Percentiles rank a stretch among this genome's conserved stretches.
These are phyloP conservation scores for Alloascoidea hylecoeti DNA, from an alignment of 805 yeast species.

Conservation along the genomic window DNA sequence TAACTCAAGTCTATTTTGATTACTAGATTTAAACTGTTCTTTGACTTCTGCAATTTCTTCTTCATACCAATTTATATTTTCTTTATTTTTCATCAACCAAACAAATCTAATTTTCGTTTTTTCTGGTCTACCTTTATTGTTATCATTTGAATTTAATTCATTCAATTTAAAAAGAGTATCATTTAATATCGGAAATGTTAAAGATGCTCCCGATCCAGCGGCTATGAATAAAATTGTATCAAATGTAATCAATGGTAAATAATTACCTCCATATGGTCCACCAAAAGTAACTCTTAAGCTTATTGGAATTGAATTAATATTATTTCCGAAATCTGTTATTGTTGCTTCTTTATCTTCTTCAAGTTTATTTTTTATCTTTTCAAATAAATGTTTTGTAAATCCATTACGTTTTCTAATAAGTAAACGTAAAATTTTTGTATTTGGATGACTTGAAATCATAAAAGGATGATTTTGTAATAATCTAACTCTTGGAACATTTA, in stretches of 20 bases:
- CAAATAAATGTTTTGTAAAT: constrained; percentile 23
- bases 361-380: constrained; percentile 13
- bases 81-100: constrained; percentile 18
- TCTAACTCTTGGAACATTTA: constrained; percentile 25
- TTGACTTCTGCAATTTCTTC: constrained; percentile 19
- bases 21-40: too few species aligned
- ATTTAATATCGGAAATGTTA: constrained; percentile 28
- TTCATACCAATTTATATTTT: constrained; percentile 22
- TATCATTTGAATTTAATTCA: constrained; percentile 10
- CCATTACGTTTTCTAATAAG: constrained; percentile 27
- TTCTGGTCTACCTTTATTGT: constrained; percentile 20
- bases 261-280: constrained; percentile 31
- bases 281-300: constrained; percentile 19
- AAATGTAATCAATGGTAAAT: constrained; percentile 26
- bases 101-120: constrained; percentile 16
- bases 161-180: constrained; percentile 20
- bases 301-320: too few species aligned
- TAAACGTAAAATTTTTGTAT: constrained; percentile 22
- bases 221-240: constrained; percentile 24
- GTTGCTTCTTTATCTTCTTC: constrained; percentile 6
- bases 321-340: constrained; percentile 11
- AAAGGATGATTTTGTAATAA: constrained; percentile 31
- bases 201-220: constrained; percentile 33
- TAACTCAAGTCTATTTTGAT: constrained; percentile 9
- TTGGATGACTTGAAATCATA: constrained; percentile 26